A percentile compares a stretch with the other conserved stretches of the same genome.
phyloP scores from a whole-genome alignment of 2,329 filamentous ascomycete genomes.

The Ciborinia camelliae region DNA sequence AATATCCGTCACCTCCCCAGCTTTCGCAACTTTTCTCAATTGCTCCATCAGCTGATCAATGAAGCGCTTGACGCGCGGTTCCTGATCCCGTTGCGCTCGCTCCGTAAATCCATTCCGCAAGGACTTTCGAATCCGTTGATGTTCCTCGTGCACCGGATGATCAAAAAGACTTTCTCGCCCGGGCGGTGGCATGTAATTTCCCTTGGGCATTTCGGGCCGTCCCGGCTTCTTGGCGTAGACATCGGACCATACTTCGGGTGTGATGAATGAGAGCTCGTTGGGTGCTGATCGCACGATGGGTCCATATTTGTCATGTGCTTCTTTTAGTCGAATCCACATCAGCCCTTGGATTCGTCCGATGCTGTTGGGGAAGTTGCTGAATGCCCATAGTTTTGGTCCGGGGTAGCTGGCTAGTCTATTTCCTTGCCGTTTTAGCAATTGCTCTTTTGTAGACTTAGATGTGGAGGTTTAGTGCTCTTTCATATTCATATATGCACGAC shows the following conservation, averaged over 20 bases:
- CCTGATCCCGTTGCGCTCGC: not conserved
- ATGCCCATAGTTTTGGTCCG: not conserved
- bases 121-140: not conserved
- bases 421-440: not conserved
- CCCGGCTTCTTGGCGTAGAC: not conserved
- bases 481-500: too few species aligned
- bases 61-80: not conserved
- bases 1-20: not conserved
- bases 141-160: not conserved
- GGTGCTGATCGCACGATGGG: not conserved
- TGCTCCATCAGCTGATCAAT: not conserved
- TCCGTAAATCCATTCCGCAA: not conserved
- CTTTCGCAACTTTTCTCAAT: not conserved
- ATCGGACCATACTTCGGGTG: not conserved
- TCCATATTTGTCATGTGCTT: not conserved
- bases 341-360: constrained; percentile 1
- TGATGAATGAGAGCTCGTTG: constrained; percentile 2
- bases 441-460: not conserved
- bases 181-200: not conserved
- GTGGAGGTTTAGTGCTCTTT: not conserved
- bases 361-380: constrained; percentile 1
- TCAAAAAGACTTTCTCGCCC: not conserved
- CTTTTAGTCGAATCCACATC: not conserved
- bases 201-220: not conserved
- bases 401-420: not conserved